These are phyloP conservation scores for Xylaria sp. DNA, from an alignment of 2,329 filamentous ascomycete species.

Conservation along the genomic window DNA sequence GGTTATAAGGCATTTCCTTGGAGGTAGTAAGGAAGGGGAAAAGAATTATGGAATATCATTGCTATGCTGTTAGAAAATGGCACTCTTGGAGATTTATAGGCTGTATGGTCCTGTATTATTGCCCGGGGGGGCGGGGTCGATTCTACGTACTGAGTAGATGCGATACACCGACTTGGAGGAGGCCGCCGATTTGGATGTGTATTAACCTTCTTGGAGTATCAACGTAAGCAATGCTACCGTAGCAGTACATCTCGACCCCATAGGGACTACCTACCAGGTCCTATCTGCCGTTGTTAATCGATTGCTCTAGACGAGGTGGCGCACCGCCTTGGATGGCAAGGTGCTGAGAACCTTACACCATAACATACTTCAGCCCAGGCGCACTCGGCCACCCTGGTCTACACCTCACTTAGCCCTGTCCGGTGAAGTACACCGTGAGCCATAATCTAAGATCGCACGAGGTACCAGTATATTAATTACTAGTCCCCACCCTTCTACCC, in stretches of 20 bases:
- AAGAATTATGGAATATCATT: background rate
- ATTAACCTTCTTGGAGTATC: background rate
- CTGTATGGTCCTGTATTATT: no score
- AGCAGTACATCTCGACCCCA: background rate
- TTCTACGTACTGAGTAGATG: background rate
- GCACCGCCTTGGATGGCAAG: background rate
- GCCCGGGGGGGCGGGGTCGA: no score
- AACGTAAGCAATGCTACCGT: background rate
- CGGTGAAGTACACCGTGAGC: constrained; percentile 4
- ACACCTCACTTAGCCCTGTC: background rate
- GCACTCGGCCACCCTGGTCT: background rate
- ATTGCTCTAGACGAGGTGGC: background rate
- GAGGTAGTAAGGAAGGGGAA: background rate
- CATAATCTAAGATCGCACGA: no score
- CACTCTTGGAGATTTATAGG: background rate
- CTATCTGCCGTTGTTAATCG: no score
- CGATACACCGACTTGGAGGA: background rate
- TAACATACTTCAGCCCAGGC: no score
- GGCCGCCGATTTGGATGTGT: constrained; percentile 7
- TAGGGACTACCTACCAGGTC: no score
- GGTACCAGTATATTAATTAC: no score
- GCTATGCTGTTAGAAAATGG: background rate
- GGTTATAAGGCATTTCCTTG: background rate
- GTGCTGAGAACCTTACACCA: no score
- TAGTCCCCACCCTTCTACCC: no score